phyloP scores from a whole-genome alignment of 306 rosid species.

The Cicer arietinum region DNA sequence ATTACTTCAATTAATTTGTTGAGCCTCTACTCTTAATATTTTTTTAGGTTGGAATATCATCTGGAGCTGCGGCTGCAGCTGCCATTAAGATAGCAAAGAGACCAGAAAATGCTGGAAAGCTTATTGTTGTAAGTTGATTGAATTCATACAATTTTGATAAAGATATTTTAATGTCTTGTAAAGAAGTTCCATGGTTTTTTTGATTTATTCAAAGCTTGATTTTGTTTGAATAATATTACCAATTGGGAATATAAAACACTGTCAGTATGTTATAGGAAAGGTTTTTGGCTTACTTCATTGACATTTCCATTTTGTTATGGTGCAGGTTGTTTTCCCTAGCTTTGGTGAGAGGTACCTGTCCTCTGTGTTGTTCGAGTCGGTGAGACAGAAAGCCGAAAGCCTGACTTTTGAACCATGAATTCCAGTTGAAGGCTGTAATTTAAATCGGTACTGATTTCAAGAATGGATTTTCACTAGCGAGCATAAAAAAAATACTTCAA shows the following conservation, averaged over 20 bases:
- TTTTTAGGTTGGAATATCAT: constrained; percentile 75
- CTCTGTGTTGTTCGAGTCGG: constrained; percentile 72
- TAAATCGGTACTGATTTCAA: not conserved
- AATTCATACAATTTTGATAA: not conserved
- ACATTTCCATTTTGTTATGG: constrained; percentile 22
- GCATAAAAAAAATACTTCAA: not conserved
- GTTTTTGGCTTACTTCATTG: not conserved
- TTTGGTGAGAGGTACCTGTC: constrained; percentile 88
- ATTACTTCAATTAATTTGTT: not conserved
- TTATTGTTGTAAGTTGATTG: constrained; percentile 72
- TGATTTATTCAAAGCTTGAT: not conserved
- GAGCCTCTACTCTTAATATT: constrained; percentile 19
- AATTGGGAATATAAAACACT: not conserved
- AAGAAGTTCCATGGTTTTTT: no score
- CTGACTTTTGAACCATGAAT: constrained; percentile 69
- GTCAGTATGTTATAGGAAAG: not conserved
- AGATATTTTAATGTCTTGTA: not conserved
- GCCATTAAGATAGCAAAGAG: constrained; percentile 72
- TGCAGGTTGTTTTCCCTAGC: constrained; percentile 83
- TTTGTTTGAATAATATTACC: no score
- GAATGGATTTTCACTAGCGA: not conserved
- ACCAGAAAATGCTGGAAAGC: constrained; percentile 74
- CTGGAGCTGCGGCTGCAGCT: constrained; percentile 80
- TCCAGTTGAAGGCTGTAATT: constrained; percentile 20
- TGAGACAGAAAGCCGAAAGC: constrained; percentile 69